phyloP scores from a whole-genome alignment of 805 yeast species.

The Lipomyces anomalus region DNA sequence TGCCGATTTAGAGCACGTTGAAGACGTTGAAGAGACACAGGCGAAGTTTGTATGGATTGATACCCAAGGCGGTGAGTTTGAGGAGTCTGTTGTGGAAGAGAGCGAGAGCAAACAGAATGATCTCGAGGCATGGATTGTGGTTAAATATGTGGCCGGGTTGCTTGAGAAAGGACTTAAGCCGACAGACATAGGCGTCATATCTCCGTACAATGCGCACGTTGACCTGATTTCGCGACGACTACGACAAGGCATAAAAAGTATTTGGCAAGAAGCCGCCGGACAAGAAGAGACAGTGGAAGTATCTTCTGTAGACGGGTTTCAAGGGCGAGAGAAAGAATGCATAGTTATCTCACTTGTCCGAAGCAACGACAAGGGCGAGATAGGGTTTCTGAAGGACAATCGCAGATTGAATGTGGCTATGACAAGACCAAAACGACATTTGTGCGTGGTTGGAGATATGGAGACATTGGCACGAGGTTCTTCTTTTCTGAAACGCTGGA shows the following conservation, averaged over 20 bases:
- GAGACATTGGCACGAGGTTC: conserved; percentile 50
- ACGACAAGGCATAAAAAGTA: conserved; percentile 26
- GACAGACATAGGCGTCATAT: conserved; percentile 69
- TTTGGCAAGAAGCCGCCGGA: not conserved
- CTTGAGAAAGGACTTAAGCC: conserved; percentile 48
- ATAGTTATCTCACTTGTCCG: conserved; percentile 77
- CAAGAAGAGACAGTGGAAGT: conserved; percentile 54
- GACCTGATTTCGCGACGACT: conserved; percentile 47
- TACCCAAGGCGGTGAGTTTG: conserved; percentile 83
- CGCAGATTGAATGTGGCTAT: conserved; percentile 88
- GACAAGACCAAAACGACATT: conserved; percentile 79
- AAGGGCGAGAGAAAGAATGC: conserved; percentile 90
- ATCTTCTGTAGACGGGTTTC: conserved; percentile 92
- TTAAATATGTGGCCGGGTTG: conserved; percentile 50
- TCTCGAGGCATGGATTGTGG: conserved; percentile 62
- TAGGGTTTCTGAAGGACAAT: conserved; percentile 77
- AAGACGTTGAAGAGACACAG: conserved; percentile 49
- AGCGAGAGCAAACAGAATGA: conserved; percentile 63
- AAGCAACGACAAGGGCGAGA: conserved; percentile 61
- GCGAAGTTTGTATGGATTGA: conserved; percentile 75
- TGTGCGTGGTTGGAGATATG: conserved; percentile 81
- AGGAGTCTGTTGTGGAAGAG: conserved; percentile 46
- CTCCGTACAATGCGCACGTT: conserved; percentile 91
- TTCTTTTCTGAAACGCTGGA: conserved; percentile 58
- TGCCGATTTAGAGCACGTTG: conserved; percentile 49